Percentiles rank a stretch among this genome's conserved stretches.
Conservation (phyloP, 805 yeast species). For the Zygosaccharomyces bisporus region DNA sequence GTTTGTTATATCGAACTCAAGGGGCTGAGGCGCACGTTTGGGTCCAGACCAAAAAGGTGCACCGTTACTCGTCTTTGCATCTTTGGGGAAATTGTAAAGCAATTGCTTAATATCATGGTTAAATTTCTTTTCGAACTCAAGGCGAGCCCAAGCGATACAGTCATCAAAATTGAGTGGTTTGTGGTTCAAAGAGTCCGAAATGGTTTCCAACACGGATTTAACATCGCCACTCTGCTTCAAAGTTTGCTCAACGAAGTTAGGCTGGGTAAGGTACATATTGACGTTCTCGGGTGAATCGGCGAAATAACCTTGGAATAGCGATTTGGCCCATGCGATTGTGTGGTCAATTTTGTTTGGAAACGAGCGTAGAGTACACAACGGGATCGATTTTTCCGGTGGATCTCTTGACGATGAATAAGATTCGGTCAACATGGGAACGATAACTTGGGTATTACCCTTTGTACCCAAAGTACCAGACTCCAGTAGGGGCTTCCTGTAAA, state of each 20-base stretch:
- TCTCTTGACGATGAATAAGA: constrained; percentile 95
- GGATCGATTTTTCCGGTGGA: constrained; percentile 97
- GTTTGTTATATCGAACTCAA: constrained; percentile 69
- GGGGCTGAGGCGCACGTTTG: constrained; percentile 91
- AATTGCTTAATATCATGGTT: constrained; percentile 84
- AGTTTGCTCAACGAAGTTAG: constrained; percentile 86
- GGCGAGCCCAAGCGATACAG: constrained; percentile 92
- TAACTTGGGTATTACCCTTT: constrained; percentile 96
- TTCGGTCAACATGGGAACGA: constrained; percentile 90
- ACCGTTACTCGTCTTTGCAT: constrained; percentile 85
- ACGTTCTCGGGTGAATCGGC: constrained; percentile 91
- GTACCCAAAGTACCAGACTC: constrained; percentile 98
- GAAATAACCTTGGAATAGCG: constrained; percentile 87
- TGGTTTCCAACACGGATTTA: constrained; percentile 78
- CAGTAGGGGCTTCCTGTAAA: constrained; percentile 81
- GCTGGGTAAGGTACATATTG: constrained; percentile 83
- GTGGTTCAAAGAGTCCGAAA: constrained; percentile 65
- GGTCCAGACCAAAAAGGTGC: constrained; percentile 98
- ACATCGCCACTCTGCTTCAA: constrained; percentile 91
- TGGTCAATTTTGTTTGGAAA: constrained; percentile 98
- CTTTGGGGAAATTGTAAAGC: constrained; percentile 90
- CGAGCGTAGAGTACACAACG: constrained; percentile 92
- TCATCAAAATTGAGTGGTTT: constrained; percentile 91
- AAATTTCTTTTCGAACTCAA: constrained; percentile 81
- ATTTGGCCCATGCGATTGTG: constrained; percentile 99